Evolutionary conservation across 2,329 filamentous ascomycete genomes (phyloP), one percentile per base, ranked within the genome.

Genomic region (Elsinoe perseae): DNA sequence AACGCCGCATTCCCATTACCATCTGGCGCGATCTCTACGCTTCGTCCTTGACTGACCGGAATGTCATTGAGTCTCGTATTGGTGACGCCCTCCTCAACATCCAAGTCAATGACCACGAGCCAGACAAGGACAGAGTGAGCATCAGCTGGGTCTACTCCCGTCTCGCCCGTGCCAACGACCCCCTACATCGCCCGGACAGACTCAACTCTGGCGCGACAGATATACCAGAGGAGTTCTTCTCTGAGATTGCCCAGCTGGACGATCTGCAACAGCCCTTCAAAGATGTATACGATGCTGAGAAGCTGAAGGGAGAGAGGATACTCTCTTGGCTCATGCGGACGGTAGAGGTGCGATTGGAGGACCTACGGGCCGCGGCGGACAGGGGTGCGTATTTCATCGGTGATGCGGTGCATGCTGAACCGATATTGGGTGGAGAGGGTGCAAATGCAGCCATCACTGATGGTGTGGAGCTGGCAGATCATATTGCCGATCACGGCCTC

Each of bases 261-360:
- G 44, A 61, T 14, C 61, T 73, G 2, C 36, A 62, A 1, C 63
- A 62, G 42, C 65, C 68, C 0, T 74, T 71, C 52, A 46, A 58
- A 6, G 59, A 64, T 0, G 60, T 72, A 2, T 73, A 74, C 25
- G 57, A 71, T 18, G 54, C 57, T 4, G 58, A 65, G 4, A 63
- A 60, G 7, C 59, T 74, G 58, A 62, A 61, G 4, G 55, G 63
- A 2, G 72, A 74, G 34, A 61, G 70, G 9, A 54, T 71, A 3
- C 56, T 73, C 42, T 68, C 72, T 50, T 75, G 72, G 71, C 61
- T 75, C 12, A 74, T 75, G 73, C 67, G 73, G 10, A 69, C 62
- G 2, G 44, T 65, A 1, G 58, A 63, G 1, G 56, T 66, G 1
- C 38, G 61, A 0, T 50, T 59, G 6, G 16, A 57, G 14, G 61